phyloP scores from a whole-genome alignment of 2,329 filamentous ascomycete genomes.

The Periconia sp. region DNA sequence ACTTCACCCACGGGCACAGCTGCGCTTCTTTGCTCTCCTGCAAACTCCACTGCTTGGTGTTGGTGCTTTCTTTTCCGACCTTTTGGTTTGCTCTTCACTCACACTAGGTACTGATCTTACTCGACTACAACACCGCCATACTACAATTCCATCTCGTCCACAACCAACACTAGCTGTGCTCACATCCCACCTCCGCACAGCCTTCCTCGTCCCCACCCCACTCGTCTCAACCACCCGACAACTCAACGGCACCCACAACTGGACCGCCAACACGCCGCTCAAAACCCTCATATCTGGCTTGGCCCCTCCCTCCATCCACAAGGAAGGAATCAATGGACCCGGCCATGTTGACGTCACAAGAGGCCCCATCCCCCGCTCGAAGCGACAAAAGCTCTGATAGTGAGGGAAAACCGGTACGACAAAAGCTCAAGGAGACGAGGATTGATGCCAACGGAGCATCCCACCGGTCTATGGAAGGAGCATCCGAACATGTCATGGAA shows the following conservation, averaged over 20 bases:
- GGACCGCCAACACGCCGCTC: conserved; percentile 3
- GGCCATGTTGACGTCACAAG: conserved; percentile 14
- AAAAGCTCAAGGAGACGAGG: conserved; percentile 64
- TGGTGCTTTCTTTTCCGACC: no score
- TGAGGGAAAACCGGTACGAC: conserved; percentile 60
- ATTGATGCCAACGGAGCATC: conserved; percentile 48
- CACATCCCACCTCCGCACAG: conserved; percentile 10
- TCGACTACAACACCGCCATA: no score
- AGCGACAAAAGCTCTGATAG: conserved; percentile 48
- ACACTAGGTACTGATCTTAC: no score
- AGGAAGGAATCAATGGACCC: conserved; percentile 11
- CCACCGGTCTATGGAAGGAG: no score
- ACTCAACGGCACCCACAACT: conserved; percentile 3
- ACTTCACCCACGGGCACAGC: conserved; percentile 19
- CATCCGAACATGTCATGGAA: conserved; percentile 25
- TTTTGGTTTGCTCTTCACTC: no score
- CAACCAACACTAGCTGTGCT: not conserved
- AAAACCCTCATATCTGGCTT: not conserved
- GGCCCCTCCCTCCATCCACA: not conserved
- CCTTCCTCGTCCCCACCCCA: conserved; percentile 15
- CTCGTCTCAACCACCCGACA: conserved; percentile 6
- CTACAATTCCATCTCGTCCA: not conserved
- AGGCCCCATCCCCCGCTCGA: conserved; percentile 29
- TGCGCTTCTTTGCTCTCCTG: conserved; percentile 9
- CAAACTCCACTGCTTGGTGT: not conserved